A percentile compares a stretch with the other conserved stretches of the same genome.
phyloP scores from a whole-genome alignment of 352 stramenopile species.

The Blastocystis sp. region DNA sequence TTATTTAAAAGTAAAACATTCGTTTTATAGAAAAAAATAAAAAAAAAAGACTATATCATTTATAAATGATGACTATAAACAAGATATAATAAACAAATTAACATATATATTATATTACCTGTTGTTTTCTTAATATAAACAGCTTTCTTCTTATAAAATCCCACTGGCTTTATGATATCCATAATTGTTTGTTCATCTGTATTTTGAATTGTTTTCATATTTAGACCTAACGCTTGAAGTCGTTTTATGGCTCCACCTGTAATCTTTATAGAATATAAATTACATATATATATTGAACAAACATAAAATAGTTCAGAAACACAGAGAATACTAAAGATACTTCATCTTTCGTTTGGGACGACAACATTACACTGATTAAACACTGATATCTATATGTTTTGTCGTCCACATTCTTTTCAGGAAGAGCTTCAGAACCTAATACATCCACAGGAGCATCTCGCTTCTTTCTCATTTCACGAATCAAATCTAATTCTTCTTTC shows the following conservation, averaged over 20 bases:
- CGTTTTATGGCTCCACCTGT: constrained; percentile 49
- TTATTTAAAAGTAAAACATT: too few relatives aligned
- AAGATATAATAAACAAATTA: too few relatives aligned
- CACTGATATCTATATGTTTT: constrained; percentile 63
- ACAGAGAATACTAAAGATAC: constrained; percentile 43
- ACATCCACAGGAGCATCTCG: constrained; percentile 52
- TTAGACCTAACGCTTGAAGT: constrained; percentile 51
- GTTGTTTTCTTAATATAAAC: constrained; percentile 70
- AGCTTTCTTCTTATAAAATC: constrained; percentile 85
- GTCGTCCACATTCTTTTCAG: constrained; percentile 41
- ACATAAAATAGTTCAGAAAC: too few relatives aligned
- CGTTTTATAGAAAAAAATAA: too few relatives aligned
- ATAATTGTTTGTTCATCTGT: constrained; percentile 61
- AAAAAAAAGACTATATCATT: too few relatives aligned
- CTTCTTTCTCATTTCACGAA: constrained; percentile 52
- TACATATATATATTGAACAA: too few relatives aligned
- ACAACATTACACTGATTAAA: constrained; percentile 80
- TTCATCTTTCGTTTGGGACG: constrained; percentile 81
- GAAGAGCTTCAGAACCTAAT: constrained; percentile 49
- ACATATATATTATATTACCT: too few relatives aligned
- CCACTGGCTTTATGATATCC: constrained; percentile 64
- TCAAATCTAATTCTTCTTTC: too few relatives aligned
- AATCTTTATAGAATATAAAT: constrained; percentile 48
- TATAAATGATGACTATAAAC: too few relatives aligned
- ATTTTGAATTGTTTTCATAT: constrained; percentile 58